Evolutionary conservation across 805 yeast species (phyloP).

Genomic region (Myxozyma monticola): DNA sequence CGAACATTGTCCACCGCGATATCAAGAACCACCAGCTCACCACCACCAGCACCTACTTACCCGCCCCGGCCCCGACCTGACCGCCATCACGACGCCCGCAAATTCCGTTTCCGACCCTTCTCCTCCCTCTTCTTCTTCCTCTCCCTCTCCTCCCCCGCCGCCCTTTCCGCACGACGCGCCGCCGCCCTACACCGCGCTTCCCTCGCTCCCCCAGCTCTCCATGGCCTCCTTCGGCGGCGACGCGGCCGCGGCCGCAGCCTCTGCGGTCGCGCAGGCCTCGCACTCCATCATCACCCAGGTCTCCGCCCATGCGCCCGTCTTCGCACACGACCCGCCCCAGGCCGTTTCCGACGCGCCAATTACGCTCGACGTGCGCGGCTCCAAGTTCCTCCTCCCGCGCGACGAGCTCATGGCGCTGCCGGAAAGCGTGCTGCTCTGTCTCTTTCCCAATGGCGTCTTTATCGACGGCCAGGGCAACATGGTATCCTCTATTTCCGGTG

Average conservation of each 20-base stretch:
- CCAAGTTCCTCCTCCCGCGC: conserved; percentile 70
- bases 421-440: conserved; percentile 79
- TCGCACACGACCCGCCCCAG: conserved; percentile 1
- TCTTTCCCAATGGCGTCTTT: conserved; percentile 89
- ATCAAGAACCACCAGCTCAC: no score
- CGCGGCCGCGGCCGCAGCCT: conserved; percentile 13
- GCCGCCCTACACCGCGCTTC: conserved; percentile 25
- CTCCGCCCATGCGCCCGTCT: conserved; percentile 3
- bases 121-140: no score
- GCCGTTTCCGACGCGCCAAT: conserved; percentile 35
- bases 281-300: conserved; percentile 12
- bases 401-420: conserved; percentile 91
- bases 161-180: conserved; percentile 20
- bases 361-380: conserved; percentile 75
- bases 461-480: conserved; percentile 74
- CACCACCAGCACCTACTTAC: no score
- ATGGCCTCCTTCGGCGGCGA: conserved; percentile 11
- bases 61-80: no score
- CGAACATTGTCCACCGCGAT: no score
- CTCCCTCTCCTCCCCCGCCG: conserved; percentile 9
- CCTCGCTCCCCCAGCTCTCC: conserved; percentile 6
- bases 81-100: no score
- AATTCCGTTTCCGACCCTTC: no score
- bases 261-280: conserved; percentile 6
- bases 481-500: conserved; percentile 72